Conservation (phyloP, 2,329 filamentous ascomycete genomes). For the Tolypocladium tundrense region DNA sequence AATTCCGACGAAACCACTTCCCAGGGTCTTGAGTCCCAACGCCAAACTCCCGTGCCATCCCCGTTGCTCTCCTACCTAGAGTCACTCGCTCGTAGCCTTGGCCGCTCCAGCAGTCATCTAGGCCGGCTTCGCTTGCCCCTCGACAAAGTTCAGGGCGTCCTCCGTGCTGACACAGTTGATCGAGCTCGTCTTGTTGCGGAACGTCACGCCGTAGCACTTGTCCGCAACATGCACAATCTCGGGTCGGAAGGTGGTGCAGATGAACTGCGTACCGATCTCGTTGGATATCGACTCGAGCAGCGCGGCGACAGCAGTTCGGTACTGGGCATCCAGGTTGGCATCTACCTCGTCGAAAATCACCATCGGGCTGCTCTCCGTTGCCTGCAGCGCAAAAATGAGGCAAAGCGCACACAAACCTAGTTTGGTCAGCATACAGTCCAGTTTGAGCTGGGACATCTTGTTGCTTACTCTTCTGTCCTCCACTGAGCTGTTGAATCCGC, state of each 20-base stretch:
- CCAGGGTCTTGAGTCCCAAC: background rate
- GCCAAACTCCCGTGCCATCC: background rate
- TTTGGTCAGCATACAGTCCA: constrained; percentile 7
- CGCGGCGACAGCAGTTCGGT: constrained; percentile 87
- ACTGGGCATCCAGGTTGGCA: constrained; percentile 95
- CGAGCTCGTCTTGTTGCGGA: constrained; percentile 84
- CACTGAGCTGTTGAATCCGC: constrained; percentile 91
- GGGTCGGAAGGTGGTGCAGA: constrained; percentile 96
- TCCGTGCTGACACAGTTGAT: constrained; percentile 85
- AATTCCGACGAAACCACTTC: background rate
- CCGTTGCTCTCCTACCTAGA: background rate
- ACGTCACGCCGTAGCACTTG: constrained; percentile 95
- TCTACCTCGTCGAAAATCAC: constrained; percentile 99
- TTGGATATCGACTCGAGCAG: constrained; percentile 72
- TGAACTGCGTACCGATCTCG: constrained; percentile 68
- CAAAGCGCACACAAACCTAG: constrained; percentile 88
- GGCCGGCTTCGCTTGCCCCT: constrained; percentile 54
- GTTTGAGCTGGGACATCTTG: background rate
- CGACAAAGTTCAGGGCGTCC: constrained; percentile 86
- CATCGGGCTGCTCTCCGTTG: constrained; percentile 93
- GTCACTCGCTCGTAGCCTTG: background rate
- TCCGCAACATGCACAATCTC: constrained; percentile 94
- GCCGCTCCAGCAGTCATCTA: constrained; percentile 5
- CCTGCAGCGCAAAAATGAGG: constrained; percentile 96
- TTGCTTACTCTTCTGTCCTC: constrained; percentile 86